Evolutionary conservation across 441 rosid genomes (phyloP).

Genomic region (Pelargonium exstipulatum): DNA sequence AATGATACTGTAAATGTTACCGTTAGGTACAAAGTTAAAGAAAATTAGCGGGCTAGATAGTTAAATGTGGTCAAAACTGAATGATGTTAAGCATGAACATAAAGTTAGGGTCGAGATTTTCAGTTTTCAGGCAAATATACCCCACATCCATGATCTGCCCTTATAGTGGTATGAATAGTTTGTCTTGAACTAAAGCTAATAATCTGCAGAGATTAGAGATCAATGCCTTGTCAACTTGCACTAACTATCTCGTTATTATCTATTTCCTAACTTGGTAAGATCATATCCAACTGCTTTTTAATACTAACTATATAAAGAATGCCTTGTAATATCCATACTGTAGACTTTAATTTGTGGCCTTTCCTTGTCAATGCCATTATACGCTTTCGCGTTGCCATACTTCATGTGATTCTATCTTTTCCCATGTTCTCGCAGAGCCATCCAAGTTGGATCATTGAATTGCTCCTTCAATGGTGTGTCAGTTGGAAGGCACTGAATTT

Average conservation of each 20-base stretch:
- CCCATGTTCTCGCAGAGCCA: conserved; percentile 13
- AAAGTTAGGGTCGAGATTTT: no score
- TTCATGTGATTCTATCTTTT: conserved; percentile 12
- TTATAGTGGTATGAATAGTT: conserved; percentile 22
- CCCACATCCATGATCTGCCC: neutral
- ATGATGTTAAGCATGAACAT: no score
- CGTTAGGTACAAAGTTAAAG: conserved; percentile 5
- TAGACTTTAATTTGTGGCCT: neutral
- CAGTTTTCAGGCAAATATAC: no score
- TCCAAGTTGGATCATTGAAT: conserved; percentile 8
- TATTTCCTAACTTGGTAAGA: neutral
- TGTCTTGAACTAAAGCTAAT: conserved; percentile 9
- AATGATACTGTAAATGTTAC: neutral
- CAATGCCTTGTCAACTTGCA: conserved; percentile 13
- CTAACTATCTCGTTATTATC: no score
- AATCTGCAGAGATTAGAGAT: conserved; percentile 17
- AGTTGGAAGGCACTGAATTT: no score
- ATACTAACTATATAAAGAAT: neutral
- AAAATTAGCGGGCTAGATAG: conserved; percentile 17
- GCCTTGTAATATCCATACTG: neutral
- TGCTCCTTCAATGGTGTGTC: neutral
- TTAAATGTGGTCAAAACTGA: conserved; percentile 13
- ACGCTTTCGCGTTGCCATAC: conserved; percentile 7
- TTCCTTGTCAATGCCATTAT: neutral
- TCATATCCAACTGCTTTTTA: neutral